Evolutionary conservation across 805 yeast genomes (phyloP).

Genomic region (Starmerella roubikii): DNA sequence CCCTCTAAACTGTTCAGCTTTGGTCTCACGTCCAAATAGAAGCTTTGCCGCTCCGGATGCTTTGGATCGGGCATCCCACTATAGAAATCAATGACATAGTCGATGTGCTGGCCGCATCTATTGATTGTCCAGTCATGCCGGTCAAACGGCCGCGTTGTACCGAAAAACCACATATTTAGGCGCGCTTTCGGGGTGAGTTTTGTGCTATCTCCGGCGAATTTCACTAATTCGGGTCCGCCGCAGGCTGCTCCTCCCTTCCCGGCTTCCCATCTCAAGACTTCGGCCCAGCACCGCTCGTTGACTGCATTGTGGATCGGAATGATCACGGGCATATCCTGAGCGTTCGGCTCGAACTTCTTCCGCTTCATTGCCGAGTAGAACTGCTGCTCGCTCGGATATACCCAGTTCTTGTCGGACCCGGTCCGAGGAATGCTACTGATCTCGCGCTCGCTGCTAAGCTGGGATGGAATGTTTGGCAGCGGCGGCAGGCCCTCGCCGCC

Average conservation of each 20-base stretch:
- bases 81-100: conserved; percentile 89
- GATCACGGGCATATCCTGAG: conserved; percentile 71
- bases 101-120: conserved; percentile 70
- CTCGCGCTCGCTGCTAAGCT: conserved; percentile 59
- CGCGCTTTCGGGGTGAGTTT: conserved; percentile 82
- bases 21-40: conserved; percentile 83
- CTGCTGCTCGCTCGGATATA: conserved; percentile 91
- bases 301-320: conserved; percentile 92
- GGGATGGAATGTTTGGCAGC: conserved; percentile 19
- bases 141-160: conserved; percentile 75
- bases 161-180: conserved; percentile 42
- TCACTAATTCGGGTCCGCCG: conserved; percentile 73
- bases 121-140: conserved; percentile 90
- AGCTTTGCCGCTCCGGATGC: conserved; percentile 40
- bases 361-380: conserved; percentile 89
- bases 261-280: conserved; percentile 71
- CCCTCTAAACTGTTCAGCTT: conserved; percentile 78
- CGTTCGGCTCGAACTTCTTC: conserved; percentile 74
- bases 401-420: conserved; percentile 56
- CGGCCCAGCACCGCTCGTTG: conserved; percentile 84
- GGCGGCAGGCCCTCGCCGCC: conserved; percentile 27
- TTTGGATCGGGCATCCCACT: conserved; percentile 39
- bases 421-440: conserved; percentile 76
- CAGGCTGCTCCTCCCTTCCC: conserved; percentile 31
- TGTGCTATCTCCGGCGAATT: conserved; percentile 79